These are phyloP conservation scores for Cokeromyces recurvatus DNA, from an alignment of 371 early-diverging fungal genomes.

Conservation along the genomic window DNA sequence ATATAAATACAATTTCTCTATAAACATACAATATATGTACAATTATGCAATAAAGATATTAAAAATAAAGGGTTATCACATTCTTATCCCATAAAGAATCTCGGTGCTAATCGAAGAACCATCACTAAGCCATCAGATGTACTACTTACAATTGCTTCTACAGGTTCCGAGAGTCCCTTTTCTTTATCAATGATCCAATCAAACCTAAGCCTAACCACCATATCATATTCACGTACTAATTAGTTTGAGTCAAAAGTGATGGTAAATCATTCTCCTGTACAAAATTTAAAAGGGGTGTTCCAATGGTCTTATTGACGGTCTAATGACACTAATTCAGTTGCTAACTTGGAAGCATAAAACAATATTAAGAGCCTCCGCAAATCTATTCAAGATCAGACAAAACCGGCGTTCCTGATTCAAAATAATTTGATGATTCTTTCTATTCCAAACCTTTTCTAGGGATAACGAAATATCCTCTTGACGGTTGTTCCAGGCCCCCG, in stretches of 20 bases:
- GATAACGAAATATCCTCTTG: constrained; percentile 9
- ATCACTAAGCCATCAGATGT: constrained; percentile 42
- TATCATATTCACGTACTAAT: constrained; percentile 24
- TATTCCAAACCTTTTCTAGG: constrained; percentile 1
- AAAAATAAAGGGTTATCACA: neutral
- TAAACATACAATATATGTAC: too few species aligned
- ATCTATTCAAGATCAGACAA: constrained; percentile 36
- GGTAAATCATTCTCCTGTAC: constrained; percentile 21
- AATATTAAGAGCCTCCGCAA: constrained; percentile 22
- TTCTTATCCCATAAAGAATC: constrained; percentile 4
- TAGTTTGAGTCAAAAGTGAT: constrained; percentile 18
- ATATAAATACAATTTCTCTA: too few species aligned
- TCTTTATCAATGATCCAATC: constrained; percentile 28
- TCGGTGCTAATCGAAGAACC: constrained; percentile 13
- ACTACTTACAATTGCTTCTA: constrained; percentile 32
- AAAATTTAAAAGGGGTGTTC: constrained; percentile 21
- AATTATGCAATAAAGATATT: too few species aligned
- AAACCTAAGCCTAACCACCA: constrained; percentile 34
- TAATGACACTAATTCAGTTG: constrained; percentile 20
- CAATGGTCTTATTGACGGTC: constrained; percentile 15
- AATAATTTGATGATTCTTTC: neutral
- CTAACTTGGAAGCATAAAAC: constrained; percentile 23
- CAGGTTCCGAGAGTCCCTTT: constrained; percentile 10
- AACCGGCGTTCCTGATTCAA: constrained; percentile 21
- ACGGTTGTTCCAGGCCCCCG: constrained; percentile 30